Evolutionary conservation across 371 early-diverging fungal species (phyloP).

Genomic region (Fennellomyces sp.): DNA sequence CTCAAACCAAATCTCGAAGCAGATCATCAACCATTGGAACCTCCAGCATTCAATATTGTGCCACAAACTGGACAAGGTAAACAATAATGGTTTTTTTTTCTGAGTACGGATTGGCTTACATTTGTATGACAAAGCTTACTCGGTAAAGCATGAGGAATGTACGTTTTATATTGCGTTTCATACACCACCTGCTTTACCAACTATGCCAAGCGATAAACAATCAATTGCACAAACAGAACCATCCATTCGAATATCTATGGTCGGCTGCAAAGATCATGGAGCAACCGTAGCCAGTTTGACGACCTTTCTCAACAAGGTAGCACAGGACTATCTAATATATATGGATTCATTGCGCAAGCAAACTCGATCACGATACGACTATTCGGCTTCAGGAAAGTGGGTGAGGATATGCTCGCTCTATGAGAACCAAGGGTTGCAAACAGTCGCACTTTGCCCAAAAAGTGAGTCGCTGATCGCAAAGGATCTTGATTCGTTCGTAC

Average conservation of each 20-base stretch:
- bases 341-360: constrained; percentile 28
- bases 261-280: constrained; percentile 2
- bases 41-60: constrained; percentile 33
- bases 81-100: background rate
- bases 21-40: constrained; percentile 25
- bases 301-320: constrained; percentile 16
- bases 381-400: constrained; percentile 35
- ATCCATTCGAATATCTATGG: constrained; percentile 18
- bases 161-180: constrained; percentile 13
- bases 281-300: constrained; percentile 24
- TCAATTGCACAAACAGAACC: constrained; percentile 2
- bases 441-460: constrained; percentile 53
- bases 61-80: constrained; percentile 38
- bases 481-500: constrained; percentile 51
- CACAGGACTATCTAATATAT: constrained; percentile 37
- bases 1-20: constrained; percentile 25
- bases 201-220: background rate
- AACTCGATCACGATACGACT: constrained; percentile 31
- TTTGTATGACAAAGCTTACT: background rate
- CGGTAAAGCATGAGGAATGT: constrained; percentile 10
- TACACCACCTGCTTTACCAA: background rate
- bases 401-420: constrained; percentile 27
- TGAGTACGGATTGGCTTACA: background rate
- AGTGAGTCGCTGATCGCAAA: constrained; percentile 43
- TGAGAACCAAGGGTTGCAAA: constrained; percentile 35